Evolutionary conservation across 2,329 filamentous ascomycete genomes (phyloP).

Genomic region (Elsinoe batatas): DNA sequence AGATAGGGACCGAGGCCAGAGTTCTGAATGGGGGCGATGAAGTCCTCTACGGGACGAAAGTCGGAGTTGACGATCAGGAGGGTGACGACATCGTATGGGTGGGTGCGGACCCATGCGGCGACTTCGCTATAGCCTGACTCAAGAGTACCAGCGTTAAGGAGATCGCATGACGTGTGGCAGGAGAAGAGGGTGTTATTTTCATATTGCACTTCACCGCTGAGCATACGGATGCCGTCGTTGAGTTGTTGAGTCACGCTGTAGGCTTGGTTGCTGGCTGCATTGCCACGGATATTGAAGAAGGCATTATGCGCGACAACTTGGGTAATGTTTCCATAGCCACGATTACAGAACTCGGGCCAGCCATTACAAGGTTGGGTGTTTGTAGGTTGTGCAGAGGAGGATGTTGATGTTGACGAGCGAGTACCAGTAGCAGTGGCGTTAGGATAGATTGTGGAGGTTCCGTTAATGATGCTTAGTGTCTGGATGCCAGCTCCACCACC

Average conservation of each 20-base stretch:
- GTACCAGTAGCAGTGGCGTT: constrained; percentile 35
- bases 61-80: constrained; percentile 79
- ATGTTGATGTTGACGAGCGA: constrained; percentile 24
- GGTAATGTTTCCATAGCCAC: constrained; percentile 74
- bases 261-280: constrained; percentile 66
- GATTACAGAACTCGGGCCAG: constrained; percentile 58
- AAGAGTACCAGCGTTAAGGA: constrained; percentile 72
- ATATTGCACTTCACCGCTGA: constrained; percentile 45
- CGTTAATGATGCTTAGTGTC: constrained; percentile 16
- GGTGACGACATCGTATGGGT: constrained; percentile 82
- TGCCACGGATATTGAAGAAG: constrained; percentile 61
- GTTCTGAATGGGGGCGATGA: constrained; percentile 56
- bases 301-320: constrained; percentile 72
- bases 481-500: constrained; percentile 15
- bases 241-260: constrained; percentile 60
- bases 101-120: constrained; percentile 57
- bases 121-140: constrained; percentile 62
- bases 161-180: constrained; percentile 74
- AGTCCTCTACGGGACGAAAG: constrained; percentile 55
- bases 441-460: constrained; percentile 27
- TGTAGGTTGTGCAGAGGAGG: constrained; percentile 34
- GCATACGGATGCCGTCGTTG: constrained; percentile 61
- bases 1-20: constrained; percentile 64
- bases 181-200: constrained; percentile 56
- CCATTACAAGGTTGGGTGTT: constrained; percentile 77